These are phyloP conservation scores for Septoria petroselini DNA, from an alignment of 2,329 filamentous ascomycete species.

Conservation along the genomic window DNA sequence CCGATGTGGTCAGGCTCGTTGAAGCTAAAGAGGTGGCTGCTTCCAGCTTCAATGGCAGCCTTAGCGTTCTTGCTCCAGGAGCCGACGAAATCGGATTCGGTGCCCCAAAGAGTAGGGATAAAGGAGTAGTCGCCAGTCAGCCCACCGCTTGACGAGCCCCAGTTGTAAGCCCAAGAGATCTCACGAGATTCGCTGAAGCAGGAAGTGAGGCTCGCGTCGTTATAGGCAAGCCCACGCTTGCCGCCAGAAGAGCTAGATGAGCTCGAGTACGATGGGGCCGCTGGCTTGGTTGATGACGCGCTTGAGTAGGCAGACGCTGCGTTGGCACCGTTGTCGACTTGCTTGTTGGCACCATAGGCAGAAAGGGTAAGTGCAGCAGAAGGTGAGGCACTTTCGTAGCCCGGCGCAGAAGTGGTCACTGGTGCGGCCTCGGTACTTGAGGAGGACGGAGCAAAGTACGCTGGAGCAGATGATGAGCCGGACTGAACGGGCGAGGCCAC, in stretches of 20 bases:
- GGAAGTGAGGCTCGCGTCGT: constrained; percentile 54
- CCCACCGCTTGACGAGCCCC: constrained; percentile 53
- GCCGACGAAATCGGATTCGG: constrained; percentile 43
- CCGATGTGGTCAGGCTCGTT: constrained; percentile 65
- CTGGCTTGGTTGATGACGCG: constrained; percentile 22
- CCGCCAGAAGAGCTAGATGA: constrained; percentile 34
- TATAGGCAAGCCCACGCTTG: constrained; percentile 70
- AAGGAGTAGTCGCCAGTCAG: constrained; percentile 51
- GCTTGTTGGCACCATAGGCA: constrained; percentile 3
- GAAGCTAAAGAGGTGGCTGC: constrained; percentile 61
- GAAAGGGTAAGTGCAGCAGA: constrained; percentile 3
- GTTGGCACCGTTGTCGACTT: not conserved
- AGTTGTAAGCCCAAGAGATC: constrained; percentile 67
- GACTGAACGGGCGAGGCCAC: constrained; percentile 18
- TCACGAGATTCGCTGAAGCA: constrained; percentile 49
- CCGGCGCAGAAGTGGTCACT: constrained; percentile 10
- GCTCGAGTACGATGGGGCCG: constrained; percentile 20
- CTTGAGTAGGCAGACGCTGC: not conserved
- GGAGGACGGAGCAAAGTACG: constrained; percentile 8
- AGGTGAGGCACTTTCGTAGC: not conserved
- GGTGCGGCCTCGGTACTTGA: constrained; percentile 10
- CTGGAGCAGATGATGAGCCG: constrained; percentile 10
- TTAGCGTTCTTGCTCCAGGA: constrained; percentile 54
- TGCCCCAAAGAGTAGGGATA: constrained; percentile 62
- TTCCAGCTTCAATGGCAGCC: constrained; percentile 53